Evolutionary conservation across 352 stramenopile species (phyloP).

Genomic region (Albugo candida): DNA sequence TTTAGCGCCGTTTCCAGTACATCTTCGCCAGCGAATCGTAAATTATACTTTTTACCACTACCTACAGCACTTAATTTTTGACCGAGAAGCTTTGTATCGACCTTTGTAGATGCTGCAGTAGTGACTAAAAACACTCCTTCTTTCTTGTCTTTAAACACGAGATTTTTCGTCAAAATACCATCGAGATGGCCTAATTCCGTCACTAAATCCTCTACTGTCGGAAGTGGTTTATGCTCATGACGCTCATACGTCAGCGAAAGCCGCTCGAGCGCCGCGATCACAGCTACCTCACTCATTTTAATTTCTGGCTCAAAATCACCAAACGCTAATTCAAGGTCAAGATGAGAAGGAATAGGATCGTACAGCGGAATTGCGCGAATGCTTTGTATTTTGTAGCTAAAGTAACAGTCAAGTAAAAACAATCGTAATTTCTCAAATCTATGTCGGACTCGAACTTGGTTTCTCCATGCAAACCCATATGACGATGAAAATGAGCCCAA

Average conservation of each 20-base stretch:
- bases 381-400: too few species aligned
- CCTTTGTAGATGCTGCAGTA: constrained; percentile 53
- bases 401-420: too few species aligned
- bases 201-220: constrained; percentile 52
- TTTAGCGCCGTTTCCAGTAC: constrained; percentile 67
- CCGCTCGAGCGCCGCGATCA: constrained; percentile 34
- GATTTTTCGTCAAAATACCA: constrained; percentile 85
- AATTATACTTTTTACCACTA: constrained; percentile 79
- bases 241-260: constrained; percentile 32
- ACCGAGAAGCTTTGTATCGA: constrained; percentile 84
- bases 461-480: constrained; percentile 71
- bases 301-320: too few species aligned
- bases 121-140: constrained; percentile 91
- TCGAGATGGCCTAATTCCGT: constrained; percentile 61
- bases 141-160: constrained; percentile 97
- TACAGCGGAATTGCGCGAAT: too few species aligned
- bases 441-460: constrained; percentile 15
- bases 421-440: too few species aligned
- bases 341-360: too few species aligned
- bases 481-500: constrained; percentile 67
- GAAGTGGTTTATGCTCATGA: constrained; percentile 34
- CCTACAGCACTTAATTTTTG: constrained; percentile 47
- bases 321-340: too few species aligned
- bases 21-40: constrained; percentile 83
- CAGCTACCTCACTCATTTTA: constrained; percentile 12